Conservation (phyloP, 495 filamentous ascomycete genomes). For the Neurospora sp. region DNA sequence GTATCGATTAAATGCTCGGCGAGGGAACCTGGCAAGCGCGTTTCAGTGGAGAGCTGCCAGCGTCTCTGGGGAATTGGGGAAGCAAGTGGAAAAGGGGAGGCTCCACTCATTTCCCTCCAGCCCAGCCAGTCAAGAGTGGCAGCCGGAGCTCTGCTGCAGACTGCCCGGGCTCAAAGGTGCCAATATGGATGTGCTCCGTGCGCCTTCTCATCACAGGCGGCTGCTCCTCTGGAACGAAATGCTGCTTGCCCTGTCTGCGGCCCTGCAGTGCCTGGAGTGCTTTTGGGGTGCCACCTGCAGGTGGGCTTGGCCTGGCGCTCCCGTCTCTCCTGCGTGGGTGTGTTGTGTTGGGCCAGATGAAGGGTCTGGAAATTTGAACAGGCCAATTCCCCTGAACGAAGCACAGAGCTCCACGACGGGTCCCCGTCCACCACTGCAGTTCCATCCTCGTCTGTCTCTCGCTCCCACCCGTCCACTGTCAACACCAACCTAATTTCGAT, state of each 20-base stretch:
- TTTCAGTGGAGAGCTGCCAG: conserved; percentile 8
- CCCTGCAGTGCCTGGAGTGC: conserved; percentile 1
- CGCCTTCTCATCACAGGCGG: neutral
- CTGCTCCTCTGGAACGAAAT: neutral
- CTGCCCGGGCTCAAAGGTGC: neutral
- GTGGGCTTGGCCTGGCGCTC: conserved; percentile 13
- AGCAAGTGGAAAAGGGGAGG: conserved; percentile 14
- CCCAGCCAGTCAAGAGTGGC: neutral
- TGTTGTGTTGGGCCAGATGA: neutral
- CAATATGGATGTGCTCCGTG: neutral
- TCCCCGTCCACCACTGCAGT: neutral
- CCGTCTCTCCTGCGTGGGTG: conserved; percentile 4
- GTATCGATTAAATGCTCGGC: conserved; percentile 1
- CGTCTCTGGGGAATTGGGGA: conserved; percentile 12
- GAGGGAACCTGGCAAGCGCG: conserved; percentile 8
- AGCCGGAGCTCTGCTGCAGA: neutral
- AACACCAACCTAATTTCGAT: conserved; percentile 16
- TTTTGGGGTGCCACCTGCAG: neutral
- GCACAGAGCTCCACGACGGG: conserved; percentile 18
- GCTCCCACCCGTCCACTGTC: conserved; percentile 11
- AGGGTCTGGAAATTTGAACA: conserved; percentile 30
- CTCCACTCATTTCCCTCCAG: conserved; percentile 6
- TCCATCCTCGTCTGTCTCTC: conserved; percentile 7
- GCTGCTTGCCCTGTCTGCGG: neutral
- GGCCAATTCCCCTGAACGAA: conserved; percentile 26